phyloP scores from a whole-genome alignment of 305 asterid genomes.

The Ilex paraguariensis region DNA sequence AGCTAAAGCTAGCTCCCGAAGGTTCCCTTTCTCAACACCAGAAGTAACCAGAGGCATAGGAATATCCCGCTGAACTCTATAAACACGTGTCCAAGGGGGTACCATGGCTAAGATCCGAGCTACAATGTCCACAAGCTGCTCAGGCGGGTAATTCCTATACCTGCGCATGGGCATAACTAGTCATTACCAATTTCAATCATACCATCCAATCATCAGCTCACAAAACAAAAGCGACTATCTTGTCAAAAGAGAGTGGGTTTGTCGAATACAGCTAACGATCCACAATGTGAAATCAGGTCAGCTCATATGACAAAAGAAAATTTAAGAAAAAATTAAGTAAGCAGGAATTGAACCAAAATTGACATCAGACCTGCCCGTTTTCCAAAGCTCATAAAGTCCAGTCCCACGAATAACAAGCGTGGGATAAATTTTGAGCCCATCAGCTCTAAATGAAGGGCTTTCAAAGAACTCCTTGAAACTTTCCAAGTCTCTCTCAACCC shows the following conservation, averaged over 20 bases:
- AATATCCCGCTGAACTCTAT: constrained; percentile 96
- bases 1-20: constrained; percentile 92
- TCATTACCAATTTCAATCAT: constrained; percentile 7
- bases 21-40: constrained; percentile 98
- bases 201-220: too few species aligned
- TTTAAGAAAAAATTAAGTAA: neutral
- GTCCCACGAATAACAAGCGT: constrained; percentile 98
- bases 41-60: constrained; percentile 99
- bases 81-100: constrained; percentile 99
- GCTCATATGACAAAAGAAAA: neutral
- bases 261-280: neutral
- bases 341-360: constrained; percentile 3
- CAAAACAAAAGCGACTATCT: too few species aligned
- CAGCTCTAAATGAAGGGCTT: constrained; percentile 90
- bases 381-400: constrained; percentile 99
- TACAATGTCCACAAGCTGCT: constrained; percentile 96
- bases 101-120: constrained; percentile 94
- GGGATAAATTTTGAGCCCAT: constrained; percentile 96
- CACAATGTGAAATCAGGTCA: neutral
- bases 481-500: constrained; percentile 95
- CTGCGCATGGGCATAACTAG: constrained; percentile 28
- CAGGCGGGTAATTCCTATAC: constrained; percentile 97
- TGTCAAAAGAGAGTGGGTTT: too few species aligned
- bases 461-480: constrained; percentile 97
- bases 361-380: constrained; percentile 75